Evolutionary conservation across 208 protist species (phyloP), one percentile per base, ranked within the genome.

Genomic region (Naegleria gruberi): DNA sequence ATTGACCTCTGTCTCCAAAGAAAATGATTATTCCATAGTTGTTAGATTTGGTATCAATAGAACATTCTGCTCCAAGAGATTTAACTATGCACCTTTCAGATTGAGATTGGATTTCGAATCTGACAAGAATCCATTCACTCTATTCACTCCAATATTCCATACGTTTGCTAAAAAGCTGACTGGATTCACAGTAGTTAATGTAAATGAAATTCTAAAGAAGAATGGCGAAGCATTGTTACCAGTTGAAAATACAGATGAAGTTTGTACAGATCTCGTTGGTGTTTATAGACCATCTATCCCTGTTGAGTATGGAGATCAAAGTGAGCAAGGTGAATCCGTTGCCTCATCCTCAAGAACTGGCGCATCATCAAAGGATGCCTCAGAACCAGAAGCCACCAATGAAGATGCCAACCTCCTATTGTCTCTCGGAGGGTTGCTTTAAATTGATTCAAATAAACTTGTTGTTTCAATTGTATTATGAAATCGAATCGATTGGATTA

Each of bases 111-210:
- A 45, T 17, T 87, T 57, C 40, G 19, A 40, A 5, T 5, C 43
- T 7, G 83, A 51, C 0, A 2, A 42, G 8, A 30, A n/a, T 19
- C 43, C 19, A 4, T 87, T 87, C 34, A 26, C 12, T 8, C 2
- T 87, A 23, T 87, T 57, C 15, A 40, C 43, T 40, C 8, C 83
- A 15, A 17, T 42, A 23, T 87, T 87, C 26, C 19, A 87, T 30
- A 55, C 83, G 1, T 87, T 87, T 55, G 83, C 34, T 30, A 87
- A 87, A 40, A 87, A 87, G 43, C 34, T 77, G 65, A 77, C 26
- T 37, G 65, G 12, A 77, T 30, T 7, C n/a, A 77, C 65, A 30
- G 65, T 77, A 6, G 34, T 37, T 12, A 77, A 77, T 37, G 65
- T 77, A 8, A 77, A 77, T 77, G 65, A 77, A 77, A 77, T 77